These are phyloP conservation scores for Phytophthora crassamura DNA, from an alignment of 352 stramenopile species.

Conservation along the genomic window DNA sequence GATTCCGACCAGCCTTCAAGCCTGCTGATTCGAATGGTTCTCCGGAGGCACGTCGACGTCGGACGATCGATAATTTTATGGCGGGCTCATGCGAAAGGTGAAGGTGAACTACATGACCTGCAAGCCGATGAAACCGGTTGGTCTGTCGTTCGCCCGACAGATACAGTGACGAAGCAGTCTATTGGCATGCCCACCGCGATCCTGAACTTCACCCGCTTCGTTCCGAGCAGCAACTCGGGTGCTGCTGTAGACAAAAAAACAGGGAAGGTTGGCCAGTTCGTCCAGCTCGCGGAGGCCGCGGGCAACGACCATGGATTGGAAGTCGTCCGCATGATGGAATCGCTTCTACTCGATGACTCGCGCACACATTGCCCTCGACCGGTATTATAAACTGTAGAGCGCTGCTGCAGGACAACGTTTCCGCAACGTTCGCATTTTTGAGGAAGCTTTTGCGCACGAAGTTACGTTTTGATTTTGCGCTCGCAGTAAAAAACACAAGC, in stretches of 20 bases:
- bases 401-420: no score
- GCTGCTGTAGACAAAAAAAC: background rate
- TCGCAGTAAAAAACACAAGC: no score
- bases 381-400: no score
- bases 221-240: background rate
- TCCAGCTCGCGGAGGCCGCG: slow-evolving; percentile 1
- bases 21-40: slow-evolving; percentile 15
- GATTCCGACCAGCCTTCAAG: background rate
- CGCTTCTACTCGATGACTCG: slow-evolving; percentile 19
- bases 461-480: no score
- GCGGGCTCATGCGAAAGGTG: slow-evolving; percentile 39
- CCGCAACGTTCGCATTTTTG: no score
- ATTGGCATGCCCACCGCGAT: slow-evolving; percentile 6
- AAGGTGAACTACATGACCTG: slow-evolving; percentile 30
- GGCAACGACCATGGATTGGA: slow-evolving; percentile 13
- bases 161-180: background rate
- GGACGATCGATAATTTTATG: slow-evolving; percentile 53
- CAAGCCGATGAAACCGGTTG: slow-evolving; percentile 58
- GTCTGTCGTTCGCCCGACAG: slow-evolving; percentile 22
- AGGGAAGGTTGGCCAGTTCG: slow-evolving; percentile 10
- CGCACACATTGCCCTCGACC: no score
- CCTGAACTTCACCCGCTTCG: slow-evolving; percentile 9
- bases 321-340: slow-evolving; percentile 26
- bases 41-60: slow-evolving; percentile 33
- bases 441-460: no score